Evolutionary conservation across 2,329 filamentous ascomycete species (phyloP).

Genomic region (Eutypella sp.): DNA sequence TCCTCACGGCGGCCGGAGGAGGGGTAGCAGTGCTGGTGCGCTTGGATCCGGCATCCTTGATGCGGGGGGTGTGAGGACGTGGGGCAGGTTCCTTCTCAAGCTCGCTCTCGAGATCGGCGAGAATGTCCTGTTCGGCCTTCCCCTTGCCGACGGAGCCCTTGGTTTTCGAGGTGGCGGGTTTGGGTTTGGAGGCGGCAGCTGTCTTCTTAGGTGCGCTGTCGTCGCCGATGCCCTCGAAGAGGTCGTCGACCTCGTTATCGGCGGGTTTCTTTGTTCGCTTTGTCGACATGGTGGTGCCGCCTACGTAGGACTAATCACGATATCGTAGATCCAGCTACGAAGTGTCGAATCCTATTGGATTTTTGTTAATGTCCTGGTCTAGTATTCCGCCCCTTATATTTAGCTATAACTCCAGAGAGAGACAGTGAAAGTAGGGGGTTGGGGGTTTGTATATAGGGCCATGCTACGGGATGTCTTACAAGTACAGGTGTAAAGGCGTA

Average conservation of each 20-base stretch:
- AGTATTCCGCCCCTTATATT: no score
- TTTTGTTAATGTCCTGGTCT: no score
- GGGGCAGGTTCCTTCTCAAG: slow-evolving; percentile 70
- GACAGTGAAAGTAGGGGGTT: no score
- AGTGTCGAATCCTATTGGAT: no score
- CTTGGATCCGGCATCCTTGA: slow-evolving; percentile 51
- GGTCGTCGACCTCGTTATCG: slow-evolving; percentile 60
- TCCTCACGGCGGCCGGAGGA: slow-evolving; percentile 45
- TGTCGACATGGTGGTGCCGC: slow-evolving; percentile 55
- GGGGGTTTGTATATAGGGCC: no score
- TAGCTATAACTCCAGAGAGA: no score
- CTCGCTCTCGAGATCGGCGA: slow-evolving; percentile 79
- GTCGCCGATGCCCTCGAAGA: slow-evolving; percentile 58
- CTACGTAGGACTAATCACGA: background rate
- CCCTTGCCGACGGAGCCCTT: no score
- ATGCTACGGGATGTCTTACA: no score
- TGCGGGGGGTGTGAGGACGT: slow-evolving; percentile 77
- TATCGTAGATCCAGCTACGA: background rate
- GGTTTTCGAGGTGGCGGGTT: no score
- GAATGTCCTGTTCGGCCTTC: slow-evolving; percentile 62
- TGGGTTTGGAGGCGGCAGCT: slow-evolving; percentile 43
- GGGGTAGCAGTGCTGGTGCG: slow-evolving; percentile 45
- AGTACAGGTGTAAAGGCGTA: no score
- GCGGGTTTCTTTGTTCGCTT: slow-evolving; percentile 55
- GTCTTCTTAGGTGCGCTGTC: slow-evolving; percentile 47